Conservation (phyloP, 208 protist species). For the Acanthamoeba castellanii region DNA sequence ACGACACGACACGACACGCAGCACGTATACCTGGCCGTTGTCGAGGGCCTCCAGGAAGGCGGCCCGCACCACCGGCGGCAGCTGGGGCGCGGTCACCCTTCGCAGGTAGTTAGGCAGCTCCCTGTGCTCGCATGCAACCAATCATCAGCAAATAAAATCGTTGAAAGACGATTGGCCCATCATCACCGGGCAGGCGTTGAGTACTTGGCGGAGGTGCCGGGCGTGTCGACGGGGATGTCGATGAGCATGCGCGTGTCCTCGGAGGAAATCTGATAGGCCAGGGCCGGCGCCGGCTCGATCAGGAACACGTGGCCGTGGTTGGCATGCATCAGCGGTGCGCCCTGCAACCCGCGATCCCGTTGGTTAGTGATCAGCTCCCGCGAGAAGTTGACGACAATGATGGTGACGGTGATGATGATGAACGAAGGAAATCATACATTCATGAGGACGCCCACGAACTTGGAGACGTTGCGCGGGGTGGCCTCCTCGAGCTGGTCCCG, state of each 20-base stretch:
- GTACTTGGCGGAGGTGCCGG: not conserved
- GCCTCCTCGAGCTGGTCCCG: conserved; percentile 21
- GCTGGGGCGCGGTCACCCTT: conserved; percentile 90
- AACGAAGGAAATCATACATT: not conserved
- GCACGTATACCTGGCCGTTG: conserved; percentile 67
- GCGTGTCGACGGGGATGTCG: conserved; percentile 79
- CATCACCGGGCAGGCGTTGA: not conserved
- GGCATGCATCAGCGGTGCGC: conserved; percentile 74
- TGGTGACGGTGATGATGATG: not conserved
- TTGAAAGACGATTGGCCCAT: not conserved
- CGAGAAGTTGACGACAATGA: too few relatives aligned
- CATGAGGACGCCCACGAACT: not conserved
- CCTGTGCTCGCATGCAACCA: not conserved
- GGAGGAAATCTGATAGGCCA: conserved; percentile 83
- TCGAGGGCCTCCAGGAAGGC: conserved; percentile 87
- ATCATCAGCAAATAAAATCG: not conserved
- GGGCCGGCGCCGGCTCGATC: conserved; percentile 93
- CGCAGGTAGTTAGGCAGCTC: conserved; percentile 92
- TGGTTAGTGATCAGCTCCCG: too few relatives aligned
- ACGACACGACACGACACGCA: too few relatives aligned
- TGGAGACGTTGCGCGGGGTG: conserved; percentile 7
- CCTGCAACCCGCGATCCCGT: not conserved
- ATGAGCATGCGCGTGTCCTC: conserved; percentile 83
- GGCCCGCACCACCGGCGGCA: conserved; percentile 90
- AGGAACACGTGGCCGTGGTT: conserved; percentile 94